Base-by-base conservation (phyloP, 2,329 filamentous ascomycete species). In the Fusarium acutatum region DNA sequence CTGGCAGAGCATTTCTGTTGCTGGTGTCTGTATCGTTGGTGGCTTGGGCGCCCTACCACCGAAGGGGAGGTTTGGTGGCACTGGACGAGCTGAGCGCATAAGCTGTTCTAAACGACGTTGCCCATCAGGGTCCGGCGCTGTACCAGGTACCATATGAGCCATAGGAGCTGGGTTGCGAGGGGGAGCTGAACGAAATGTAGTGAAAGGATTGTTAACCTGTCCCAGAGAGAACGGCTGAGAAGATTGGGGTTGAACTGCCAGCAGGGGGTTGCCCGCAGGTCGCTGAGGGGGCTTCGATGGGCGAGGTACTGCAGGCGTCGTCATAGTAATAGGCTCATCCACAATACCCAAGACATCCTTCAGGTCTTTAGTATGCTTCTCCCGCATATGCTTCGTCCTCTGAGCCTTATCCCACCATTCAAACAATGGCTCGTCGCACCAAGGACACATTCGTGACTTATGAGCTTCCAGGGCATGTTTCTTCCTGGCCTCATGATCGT, bases 401-500 rank as follows among this genome's bases (percentile, higher is more conserved):
- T 80, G 74, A 20, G 76, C 60, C 1, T 54, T 37, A 15, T 69
- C 57, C 81, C 80, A 83, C 64, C 80, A 75, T 46, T 69, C 52
- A 50, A 75, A 83, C 22, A 83, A 59, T 4, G 61, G 67, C 11
- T 79, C 75, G 17, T 80, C 69, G 54, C 84, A 85, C 74, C 82
- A 84, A 26, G 77, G 77, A 60, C 84, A 85, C 46, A 78, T 79
- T 13, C 75, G 67, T 4, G 69, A 68, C n/a, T 69, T 46, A 54
- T 87, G 86, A 1, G 64, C 73, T n/a, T 78, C 68, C 32, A 70
- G 53, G 8, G 85, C 41, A 58, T 88, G 86, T 11, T 63, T 61
- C 20, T 80, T 73, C n/a, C 86, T 78, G 6, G 69, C 74, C 6
- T 73, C 69, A 3, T 69, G 47, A 7, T 84, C 76, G 22, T 75